These are phyloP conservation scores for Gentiana macrophylla DNA, from an alignment of 257 asterid species.

Conservation along the genomic window DNA sequence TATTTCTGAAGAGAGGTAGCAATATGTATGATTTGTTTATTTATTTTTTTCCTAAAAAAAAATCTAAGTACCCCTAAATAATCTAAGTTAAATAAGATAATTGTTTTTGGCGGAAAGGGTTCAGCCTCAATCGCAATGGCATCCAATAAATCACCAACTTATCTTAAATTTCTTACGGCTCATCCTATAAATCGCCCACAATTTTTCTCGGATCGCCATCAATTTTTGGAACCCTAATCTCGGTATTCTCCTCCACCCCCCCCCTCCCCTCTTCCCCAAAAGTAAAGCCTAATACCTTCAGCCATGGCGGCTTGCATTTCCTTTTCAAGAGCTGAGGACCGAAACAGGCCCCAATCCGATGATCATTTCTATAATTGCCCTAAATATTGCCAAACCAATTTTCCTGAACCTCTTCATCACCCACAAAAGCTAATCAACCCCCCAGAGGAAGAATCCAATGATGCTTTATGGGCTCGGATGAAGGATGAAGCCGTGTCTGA, in stretches of 20 bases:
- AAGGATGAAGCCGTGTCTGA: constrained; percentile 63
- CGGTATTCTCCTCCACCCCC: background rate
- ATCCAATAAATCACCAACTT: constrained; percentile 13
- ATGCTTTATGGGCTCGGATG: constrained; percentile 50
- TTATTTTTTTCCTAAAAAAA: background rate
- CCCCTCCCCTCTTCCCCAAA: too few species aligned
- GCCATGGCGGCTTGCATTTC: constrained; percentile 60
- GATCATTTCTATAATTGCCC: constrained; percentile 30
- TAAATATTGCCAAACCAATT: constrained; percentile 30
- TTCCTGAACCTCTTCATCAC: constrained; percentile 17
- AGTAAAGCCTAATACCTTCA: constrained; percentile 8
- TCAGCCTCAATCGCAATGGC: too few species aligned
- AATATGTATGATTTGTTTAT: too few species aligned
- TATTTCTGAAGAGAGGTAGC: too few species aligned
- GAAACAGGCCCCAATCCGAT: constrained; percentile 22
- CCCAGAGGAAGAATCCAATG: constrained; percentile 7
- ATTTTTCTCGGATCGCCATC: constrained; percentile 23
- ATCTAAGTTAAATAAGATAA: too few species aligned
- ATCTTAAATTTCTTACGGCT: constrained; percentile 7
- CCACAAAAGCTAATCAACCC: constrained; percentile 5
- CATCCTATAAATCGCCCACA: constrained; percentile 30
- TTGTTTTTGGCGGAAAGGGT: too few species aligned
- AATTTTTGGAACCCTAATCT: constrained; percentile 8
- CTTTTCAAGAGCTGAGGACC: constrained; percentile 39
- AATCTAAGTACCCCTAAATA: too few species aligned